phyloP scores from a whole-genome alignment of 257 asterid genomes.

The Prunella vulgaris region DNA sequence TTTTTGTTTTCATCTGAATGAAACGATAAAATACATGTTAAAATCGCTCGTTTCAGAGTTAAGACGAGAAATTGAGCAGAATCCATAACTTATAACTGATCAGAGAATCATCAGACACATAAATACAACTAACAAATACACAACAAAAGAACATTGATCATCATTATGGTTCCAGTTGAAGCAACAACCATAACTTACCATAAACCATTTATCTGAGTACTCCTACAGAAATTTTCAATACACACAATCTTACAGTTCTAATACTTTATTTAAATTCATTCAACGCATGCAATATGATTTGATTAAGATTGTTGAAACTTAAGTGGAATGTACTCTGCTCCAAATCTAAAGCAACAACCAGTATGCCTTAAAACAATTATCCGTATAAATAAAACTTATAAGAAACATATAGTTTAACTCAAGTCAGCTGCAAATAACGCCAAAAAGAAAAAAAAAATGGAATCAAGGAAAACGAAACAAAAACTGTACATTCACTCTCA shows the following conservation, averaged over 20 bases:
- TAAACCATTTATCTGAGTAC: slow-evolving; percentile 6
- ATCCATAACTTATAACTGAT: neutral
- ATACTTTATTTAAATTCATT: neutral
- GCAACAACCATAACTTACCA: neutral
- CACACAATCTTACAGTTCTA: slow-evolving; percentile 6
- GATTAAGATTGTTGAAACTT: neutral
- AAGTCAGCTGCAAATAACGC: slow-evolving; percentile 2
- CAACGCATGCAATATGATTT: neutral
- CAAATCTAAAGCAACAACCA: neutral
- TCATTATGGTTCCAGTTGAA: neutral
- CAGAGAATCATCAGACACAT: neutral
- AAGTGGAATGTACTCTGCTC: neutral
- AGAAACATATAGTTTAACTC: neutral
- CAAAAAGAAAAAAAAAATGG: neutral
- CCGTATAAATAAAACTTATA: neutral
- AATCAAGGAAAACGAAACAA: neutral
- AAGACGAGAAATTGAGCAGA: neutral
- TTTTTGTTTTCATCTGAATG: neutral
- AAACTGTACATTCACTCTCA: neutral
- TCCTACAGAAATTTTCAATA: neutral
- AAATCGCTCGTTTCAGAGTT: neutral
- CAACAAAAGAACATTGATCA: neutral
- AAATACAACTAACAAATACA: neutral
- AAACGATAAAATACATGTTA: neutral
- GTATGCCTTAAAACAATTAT: neutral